Evolutionary conservation across 2,329 filamentous ascomycete genomes (phyloP).

Genomic region (Sporothrix curviconia): DNA sequence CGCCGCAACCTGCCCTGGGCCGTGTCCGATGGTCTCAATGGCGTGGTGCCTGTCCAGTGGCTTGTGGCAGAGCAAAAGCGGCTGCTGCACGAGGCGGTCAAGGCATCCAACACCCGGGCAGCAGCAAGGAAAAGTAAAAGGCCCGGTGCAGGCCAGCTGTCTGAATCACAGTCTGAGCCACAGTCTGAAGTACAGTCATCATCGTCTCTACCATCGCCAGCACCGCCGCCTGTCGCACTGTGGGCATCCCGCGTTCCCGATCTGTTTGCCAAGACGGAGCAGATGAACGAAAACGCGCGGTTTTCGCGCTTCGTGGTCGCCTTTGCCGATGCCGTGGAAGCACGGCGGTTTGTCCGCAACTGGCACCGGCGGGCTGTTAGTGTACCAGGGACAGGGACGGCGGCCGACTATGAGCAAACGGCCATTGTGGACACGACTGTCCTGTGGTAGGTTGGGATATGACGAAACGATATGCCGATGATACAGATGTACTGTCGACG

Average conservation of each 20-base stretch:
- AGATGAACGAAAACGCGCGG: constrained; percentile 29
- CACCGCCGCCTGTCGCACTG: not conserved
- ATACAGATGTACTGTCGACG: too few species aligned
- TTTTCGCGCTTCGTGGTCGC: constrained; percentile 46
- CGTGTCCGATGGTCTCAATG: constrained; percentile 17
- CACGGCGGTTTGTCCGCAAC: constrained; percentile 41
- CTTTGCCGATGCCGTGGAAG: constrained; percentile 49
- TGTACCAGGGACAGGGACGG: constrained; percentile 18
- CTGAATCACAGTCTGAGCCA: too few species aligned
- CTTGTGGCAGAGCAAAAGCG: constrained; percentile 17
- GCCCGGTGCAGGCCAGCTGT: too few species aligned
- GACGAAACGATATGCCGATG: too few species aligned
- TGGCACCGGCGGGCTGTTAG: constrained; percentile 36
- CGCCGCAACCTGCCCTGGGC: constrained; percentile 36
- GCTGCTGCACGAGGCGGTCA: constrained; percentile 9
- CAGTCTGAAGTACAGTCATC: too few species aligned
- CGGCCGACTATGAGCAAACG: constrained; percentile 14
- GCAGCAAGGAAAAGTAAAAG: not conserved
- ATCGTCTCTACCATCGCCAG: not conserved
- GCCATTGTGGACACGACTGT: constrained; percentile 25
- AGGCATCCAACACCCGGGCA: not conserved
- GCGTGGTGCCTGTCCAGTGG: constrained; percentile 22
- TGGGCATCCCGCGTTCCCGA: constrained; percentile 13
- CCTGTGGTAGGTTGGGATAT: constrained; percentile 22
- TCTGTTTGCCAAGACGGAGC: constrained; percentile 17